Evolutionary conservation across 345 rosid species (phyloP), one percentile per base, ranked within the genome.

Genomic region (Brassica carinata): DNA sequence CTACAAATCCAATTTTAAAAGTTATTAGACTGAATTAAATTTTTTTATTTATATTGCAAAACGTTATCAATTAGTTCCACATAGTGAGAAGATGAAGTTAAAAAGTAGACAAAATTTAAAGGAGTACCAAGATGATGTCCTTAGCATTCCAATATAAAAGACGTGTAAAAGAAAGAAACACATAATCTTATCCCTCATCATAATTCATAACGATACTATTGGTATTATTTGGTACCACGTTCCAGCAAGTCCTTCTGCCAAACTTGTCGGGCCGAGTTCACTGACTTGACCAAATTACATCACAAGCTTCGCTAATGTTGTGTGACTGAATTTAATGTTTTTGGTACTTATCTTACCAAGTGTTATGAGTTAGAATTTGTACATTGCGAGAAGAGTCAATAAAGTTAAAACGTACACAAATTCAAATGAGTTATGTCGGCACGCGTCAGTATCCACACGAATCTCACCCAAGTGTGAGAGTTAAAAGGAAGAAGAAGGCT

Each of bases 361-460:
- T 7, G 40, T 31, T 33, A 30, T 30, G 38, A 27, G 31, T 63
- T 63, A 13, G 69, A 59, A 6, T 43, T 58, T 3, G 58, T 9
- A 73, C 69, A 15, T 17, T 3, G 13, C 23, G 63, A 62, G 5
- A 64, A 53, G 15, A 66, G 17, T 67, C 34, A 5, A 67, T n/a
- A 69, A 29, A 30, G 68, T 29, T 17, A 59, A 59, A 11, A 14
- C 14, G 31, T 5, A 14, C 17, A 48, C 29, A 6, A 13, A 8
- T 8, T 48, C 23, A 13, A 30, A 66, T 13, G 2, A 71, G 30
- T n/a, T 51, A 63, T 51, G 71, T 64, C 71, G 43, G 51, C 57
- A 57, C 11, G 29, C 34, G 53, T 55, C 38, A 30, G 19, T 29
- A 40, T 19, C n/a, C 75, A 62, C 70, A 70, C 62, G 69, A 43